A percentile compares a stretch with the other conserved stretches of the same genome.
Conservation (phyloP, 106 monocot species). For the Allium cepa region DNA sequence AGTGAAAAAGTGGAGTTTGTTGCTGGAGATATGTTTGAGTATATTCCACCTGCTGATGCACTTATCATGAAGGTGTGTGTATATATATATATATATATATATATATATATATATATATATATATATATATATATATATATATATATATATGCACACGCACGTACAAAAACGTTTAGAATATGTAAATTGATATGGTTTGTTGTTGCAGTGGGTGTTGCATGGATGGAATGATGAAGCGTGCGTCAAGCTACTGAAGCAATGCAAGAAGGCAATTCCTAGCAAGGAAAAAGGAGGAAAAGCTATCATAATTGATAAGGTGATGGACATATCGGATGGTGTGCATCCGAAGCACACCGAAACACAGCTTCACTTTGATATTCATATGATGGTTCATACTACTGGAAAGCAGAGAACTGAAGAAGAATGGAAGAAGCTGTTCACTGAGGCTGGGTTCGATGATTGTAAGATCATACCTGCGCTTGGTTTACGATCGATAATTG, state of each 20-base stretch:
- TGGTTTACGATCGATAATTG: slow-evolving; percentile 1
- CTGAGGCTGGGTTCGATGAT: background rate
- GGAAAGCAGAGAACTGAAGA: slow-evolving; percentile 9
- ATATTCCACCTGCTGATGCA: slow-evolving; percentile 15
- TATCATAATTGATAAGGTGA: slow-evolving; percentile 16
- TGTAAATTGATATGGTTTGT: background rate
- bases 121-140: background rate
- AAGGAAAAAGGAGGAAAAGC: slow-evolving; percentile 15
- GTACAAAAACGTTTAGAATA: background rate
- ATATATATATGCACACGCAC: background rate
- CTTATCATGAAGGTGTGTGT: slow-evolving; percentile 23
- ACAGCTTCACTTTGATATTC: slow-evolving; percentile 12
- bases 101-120: background rate
- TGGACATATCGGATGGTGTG: background rate
- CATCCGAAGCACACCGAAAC: slow-evolving; percentile 3
- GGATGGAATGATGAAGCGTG: slow-evolving; percentile 20
- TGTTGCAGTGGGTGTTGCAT: slow-evolving; percentile 16
- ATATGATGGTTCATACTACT: slow-evolving; percentile 13
- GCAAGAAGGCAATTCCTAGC: slow-evolving; percentile 13
- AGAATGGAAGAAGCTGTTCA: slow-evolving; percentile 9
- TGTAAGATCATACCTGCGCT: slow-evolving; percentile 5
- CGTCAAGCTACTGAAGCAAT: slow-evolving; percentile 9
- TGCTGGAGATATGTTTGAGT: slow-evolving; percentile 25
- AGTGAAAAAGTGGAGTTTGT: slow-evolving; percentile 5
- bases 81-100: background rate